These are phyloP conservation scores for Magnaporthales sp. DNA, from an alignment of 2,329 filamentous ascomycete species.

Conservation along the genomic window DNA sequence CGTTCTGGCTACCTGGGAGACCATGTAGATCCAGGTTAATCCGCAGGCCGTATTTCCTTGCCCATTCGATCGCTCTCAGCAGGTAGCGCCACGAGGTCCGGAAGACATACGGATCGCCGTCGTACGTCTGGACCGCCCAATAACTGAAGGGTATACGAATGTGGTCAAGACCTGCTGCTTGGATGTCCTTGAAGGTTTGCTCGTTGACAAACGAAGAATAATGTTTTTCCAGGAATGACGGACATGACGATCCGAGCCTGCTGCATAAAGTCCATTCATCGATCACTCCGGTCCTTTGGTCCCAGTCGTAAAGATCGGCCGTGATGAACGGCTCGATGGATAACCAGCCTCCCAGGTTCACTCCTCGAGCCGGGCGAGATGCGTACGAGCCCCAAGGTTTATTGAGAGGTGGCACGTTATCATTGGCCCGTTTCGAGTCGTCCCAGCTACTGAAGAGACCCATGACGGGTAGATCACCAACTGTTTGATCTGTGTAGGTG, in stretches of 20 bases:
- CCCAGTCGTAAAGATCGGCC: conserved; percentile 75
- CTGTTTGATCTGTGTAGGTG: conserved; percentile 78
- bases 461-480: conserved; percentile 86
- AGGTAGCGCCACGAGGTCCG: conserved; percentile 90
- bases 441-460: conserved; percentile 81
- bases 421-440: conserved; percentile 70
- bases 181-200: conserved; percentile 75
- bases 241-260: conserved; percentile 60
- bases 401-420: conserved; percentile 69
- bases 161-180: conserved; percentile 83
- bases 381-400: conserved; percentile 70
- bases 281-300: conserved; percentile 55
- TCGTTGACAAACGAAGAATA: conserved; percentile 86
- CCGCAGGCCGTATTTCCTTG: conserved; percentile 81
- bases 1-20: conserved; percentile 90
- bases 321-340: conserved; percentile 92
- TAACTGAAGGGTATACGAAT: conserved; percentile 95
- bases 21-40: conserved; percentile 90
- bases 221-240: conserved; percentile 71
- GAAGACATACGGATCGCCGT: conserved; percentile 78
- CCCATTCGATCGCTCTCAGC: conserved; percentile 86
- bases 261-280: conserved; percentile 79
- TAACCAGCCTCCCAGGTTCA: conserved; percentile 92
- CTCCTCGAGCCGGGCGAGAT: conserved; percentile 71
- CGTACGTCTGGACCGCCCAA: conserved; percentile 84